A percentile compares a stretch with the other conserved stretches of the same genome.
Conservation (phyloP, 2,329 filamentous ascomycete species). For the Arthrobotrys iridis region DNA sequence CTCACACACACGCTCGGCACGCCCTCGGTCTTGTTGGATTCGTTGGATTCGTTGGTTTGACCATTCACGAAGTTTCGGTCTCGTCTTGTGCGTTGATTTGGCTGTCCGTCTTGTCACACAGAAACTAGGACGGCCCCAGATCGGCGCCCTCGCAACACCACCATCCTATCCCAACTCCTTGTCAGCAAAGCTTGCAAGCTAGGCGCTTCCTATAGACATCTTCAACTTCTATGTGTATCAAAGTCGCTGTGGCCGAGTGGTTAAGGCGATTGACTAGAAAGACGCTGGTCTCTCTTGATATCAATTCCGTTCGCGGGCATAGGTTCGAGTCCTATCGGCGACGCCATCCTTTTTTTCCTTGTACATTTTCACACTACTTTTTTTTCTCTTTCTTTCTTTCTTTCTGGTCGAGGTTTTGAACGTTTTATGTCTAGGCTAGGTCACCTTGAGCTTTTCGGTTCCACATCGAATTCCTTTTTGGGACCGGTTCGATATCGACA, state of each 20-base stretch:
- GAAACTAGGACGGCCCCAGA: conserved; percentile 12
- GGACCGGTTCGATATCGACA: neutral
- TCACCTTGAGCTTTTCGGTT: conserved; percentile 1
- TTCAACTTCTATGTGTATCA: neutral
- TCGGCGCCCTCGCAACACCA: neutral
- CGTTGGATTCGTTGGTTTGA: neutral
- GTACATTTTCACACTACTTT: neutral
- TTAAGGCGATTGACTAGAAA: conserved; percentile 49
- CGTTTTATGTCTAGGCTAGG: neutral
- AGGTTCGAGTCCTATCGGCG: conserved; percentile 45
- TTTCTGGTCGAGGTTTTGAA: too few species aligned
- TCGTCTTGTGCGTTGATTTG: too few species aligned
- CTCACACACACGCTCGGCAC: neutral
- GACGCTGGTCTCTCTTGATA: conserved; percentile 13
- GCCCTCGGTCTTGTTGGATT: neutral
- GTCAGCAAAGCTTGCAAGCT: too few species aligned
- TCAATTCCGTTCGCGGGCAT: conserved; percentile 43
- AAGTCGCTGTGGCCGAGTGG: conserved; percentile 47
- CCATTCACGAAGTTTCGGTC: neutral
- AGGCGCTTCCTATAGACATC: neutral
- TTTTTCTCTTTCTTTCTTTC: neutral
- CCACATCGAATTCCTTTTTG: neutral
- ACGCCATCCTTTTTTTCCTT: conserved; percentile 19
- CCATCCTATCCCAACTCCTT: neutral
- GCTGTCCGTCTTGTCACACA: conserved; percentile 23